Evolutionary conservation across 2,329 filamentous ascomycete genomes (phyloP).

Genomic region (Bipolaris zeicola): DNA sequence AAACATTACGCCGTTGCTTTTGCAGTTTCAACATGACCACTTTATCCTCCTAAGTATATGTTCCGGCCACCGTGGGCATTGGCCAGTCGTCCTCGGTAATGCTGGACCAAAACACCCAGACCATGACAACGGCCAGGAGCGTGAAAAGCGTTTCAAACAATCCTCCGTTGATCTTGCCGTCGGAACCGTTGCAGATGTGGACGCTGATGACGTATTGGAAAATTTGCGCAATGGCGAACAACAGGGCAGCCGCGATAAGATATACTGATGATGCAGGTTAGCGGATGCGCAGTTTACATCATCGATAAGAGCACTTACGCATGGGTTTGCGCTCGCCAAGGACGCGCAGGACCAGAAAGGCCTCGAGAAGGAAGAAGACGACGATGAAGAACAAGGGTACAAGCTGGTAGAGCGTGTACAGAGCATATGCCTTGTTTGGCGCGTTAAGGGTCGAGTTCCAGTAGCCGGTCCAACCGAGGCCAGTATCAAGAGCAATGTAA

Average conservation of each 20-base stretch:
- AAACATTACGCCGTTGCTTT: constrained; percentile 41
- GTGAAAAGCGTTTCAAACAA: constrained; percentile 95
- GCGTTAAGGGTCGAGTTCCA: constrained; percentile 64
- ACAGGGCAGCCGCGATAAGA: constrained; percentile 71
- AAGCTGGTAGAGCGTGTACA: constrained; percentile 94
- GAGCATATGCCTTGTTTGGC: constrained; percentile 72
- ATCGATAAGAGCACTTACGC: constrained; percentile 58
- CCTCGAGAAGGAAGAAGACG: constrained; percentile 81
- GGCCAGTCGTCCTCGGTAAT: constrained; percentile 99
- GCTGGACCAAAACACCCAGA: constrained; percentile 98
- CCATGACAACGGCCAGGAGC: constrained; percentile 75
- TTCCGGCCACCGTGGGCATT: constrained; percentile 53
- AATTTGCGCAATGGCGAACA: constrained; percentile 91
- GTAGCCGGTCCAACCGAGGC: constrained; percentile 79
- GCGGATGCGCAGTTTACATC: constrained; percentile 4
- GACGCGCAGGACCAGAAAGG: constrained; percentile 80
- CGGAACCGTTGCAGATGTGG: constrained; percentile 83
- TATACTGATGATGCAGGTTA: constrained; percentile 62
- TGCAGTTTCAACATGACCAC: constrained; percentile 24
- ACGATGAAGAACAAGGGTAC: constrained; percentile 88
- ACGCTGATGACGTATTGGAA: constrained; percentile 95
- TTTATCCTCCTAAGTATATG: constrained; percentile 41
- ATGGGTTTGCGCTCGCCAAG: constrained; percentile 91
- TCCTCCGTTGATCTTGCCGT: constrained; percentile 87
- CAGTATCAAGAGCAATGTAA: constrained; percentile 94